Evolutionary conservation across 495 filamentous ascomycete genomes (phyloP).

Genomic region (Lasiosphaeria hispida): DNA sequence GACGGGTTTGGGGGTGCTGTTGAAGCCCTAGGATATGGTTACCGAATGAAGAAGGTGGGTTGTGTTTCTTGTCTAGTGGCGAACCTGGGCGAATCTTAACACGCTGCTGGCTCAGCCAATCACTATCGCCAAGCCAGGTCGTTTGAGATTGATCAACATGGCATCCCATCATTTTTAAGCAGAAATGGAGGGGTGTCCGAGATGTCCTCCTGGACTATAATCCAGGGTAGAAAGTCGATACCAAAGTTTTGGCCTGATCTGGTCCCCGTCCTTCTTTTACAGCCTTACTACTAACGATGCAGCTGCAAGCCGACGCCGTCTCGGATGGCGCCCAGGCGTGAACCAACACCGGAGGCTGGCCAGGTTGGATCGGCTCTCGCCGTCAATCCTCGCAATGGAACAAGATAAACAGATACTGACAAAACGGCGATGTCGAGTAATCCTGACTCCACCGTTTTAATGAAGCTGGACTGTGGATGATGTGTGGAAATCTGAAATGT

Average conservation of each 20-base stretch:
- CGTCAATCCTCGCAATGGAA: neutral
- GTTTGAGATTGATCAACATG: conserved; percentile 26
- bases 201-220: neutral
- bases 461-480: conserved; percentile 18
- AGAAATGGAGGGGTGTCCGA: conserved; percentile 8
- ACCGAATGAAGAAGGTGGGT: conserved; percentile 1
- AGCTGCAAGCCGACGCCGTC: neutral
- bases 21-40: too few relatives aligned
- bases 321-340: too few relatives aligned
- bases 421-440: neutral
- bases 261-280: too few relatives aligned
- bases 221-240: too few relatives aligned
- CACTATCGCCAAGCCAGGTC: neutral
- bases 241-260: too few relatives aligned
- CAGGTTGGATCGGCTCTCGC: too few relatives aligned
- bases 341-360: too few relatives aligned
- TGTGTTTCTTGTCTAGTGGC: neutral
- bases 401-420: neutral
- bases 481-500: conserved; percentile 9
- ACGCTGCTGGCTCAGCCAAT: conserved; percentile 2
- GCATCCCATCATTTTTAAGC: neutral
- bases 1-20: too few relatives aligned
- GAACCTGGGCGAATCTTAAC: too few relatives aligned
- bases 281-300: neutral
- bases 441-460: conserved; percentile 8